Evolutionary conservation across 176 grass and related monocot genomes (phyloP).

Genomic region (Echinochloa phyllopogon): DNA sequence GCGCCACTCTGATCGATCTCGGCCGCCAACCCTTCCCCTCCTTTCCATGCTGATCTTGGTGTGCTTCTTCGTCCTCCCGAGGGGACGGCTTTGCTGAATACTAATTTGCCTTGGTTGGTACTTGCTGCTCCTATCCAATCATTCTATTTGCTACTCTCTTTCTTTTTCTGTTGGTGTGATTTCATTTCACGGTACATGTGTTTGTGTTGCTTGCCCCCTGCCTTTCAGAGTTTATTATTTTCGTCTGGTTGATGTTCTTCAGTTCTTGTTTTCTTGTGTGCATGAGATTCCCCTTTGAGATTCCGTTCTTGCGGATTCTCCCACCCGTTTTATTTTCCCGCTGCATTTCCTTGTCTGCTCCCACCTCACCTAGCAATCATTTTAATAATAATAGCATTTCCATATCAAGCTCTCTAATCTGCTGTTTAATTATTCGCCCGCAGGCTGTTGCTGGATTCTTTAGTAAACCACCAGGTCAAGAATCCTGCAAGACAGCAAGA

Average conservation of each 20-base stretch:
- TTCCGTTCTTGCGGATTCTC: conserved; percentile 30
- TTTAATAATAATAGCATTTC: not conserved
- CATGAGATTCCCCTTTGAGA: not conserved
- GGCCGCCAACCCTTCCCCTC: conserved; percentile 21
- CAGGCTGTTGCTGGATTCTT: conserved; percentile 23
- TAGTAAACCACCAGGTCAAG: not conserved
- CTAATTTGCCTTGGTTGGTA: not conserved
- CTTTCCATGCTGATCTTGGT: conserved; percentile 40
- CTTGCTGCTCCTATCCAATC: not conserved
- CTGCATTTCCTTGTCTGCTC: conserved; percentile 8
- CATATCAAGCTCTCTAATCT: conserved; percentile 1
- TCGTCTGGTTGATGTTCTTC: not conserved
- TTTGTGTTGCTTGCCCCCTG: not conserved
- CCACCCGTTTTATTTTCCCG: not conserved
- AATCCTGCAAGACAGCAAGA: conserved; percentile 4
- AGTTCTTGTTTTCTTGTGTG: conserved; percentile 19
- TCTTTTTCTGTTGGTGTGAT: not conserved
- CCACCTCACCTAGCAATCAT: not conserved
- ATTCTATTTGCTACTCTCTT: not conserved
- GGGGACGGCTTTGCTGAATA: not conserved
- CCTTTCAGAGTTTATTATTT: not conserved
- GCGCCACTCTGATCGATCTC: not conserved
- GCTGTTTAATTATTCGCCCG: conserved; percentile 14
- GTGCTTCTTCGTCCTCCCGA: not conserved
- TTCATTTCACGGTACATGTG: conserved; percentile 3